phyloP scores from a whole-genome alignment of 306 rosid genomes.

The Casuarina cunninghamiana region DNA sequence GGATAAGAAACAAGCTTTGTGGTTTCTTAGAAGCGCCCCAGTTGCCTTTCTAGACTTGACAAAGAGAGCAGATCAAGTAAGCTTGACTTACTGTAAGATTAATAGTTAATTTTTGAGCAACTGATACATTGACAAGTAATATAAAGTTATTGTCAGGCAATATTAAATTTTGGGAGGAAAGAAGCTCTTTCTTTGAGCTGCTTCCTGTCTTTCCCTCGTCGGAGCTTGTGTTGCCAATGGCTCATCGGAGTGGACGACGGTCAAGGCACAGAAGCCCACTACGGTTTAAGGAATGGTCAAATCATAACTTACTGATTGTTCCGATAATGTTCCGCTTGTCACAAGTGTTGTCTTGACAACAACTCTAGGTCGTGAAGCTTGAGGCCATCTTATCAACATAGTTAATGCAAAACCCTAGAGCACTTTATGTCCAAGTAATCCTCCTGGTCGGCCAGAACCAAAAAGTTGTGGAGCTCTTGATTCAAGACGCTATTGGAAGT shows the following conservation, averaged over 20 bases:
- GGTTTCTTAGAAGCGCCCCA: neutral
- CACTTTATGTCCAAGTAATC: slow-evolving; percentile 2
- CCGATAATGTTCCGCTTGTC: neutral
- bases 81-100: neutral
- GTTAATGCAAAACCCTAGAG: neutral
- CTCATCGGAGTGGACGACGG: neutral
- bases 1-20: neutral
- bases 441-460: neutral
- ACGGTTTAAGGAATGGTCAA: neutral
- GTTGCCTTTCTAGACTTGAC: neutral
- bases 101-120: neutral
- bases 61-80: neutral
- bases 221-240: neutral
- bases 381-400: neutral
- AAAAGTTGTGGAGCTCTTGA: slow-evolving; percentile 9
- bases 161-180: too few species aligned
- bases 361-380: neutral
- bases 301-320: neutral
- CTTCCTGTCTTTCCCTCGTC: neutral
- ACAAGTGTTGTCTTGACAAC: neutral
- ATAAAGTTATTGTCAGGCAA: too few species aligned
- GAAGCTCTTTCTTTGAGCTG: neutral
- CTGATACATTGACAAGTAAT: too few species aligned
- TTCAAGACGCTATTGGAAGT: neutral
- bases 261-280: neutral